A percentile compares a stretch with the other conserved stretches of the same genome.
These are phyloP conservation scores for Penicillium psychrosexuale DNA, from an alignment of 2,329 filamentous ascomycete genomes.

Conservation along the genomic window DNA sequence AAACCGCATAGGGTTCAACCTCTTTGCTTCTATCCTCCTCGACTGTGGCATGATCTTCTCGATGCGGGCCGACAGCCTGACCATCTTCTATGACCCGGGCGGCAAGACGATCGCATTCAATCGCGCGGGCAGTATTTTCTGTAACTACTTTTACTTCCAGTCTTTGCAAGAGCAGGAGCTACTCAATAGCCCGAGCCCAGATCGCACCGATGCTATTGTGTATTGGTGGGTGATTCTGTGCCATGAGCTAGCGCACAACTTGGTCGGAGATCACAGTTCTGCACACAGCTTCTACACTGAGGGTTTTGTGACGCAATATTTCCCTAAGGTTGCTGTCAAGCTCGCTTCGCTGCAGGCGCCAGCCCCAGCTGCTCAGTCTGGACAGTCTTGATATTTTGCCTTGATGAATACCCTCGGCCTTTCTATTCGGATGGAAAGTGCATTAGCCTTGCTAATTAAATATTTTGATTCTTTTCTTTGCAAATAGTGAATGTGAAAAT, in stretches of 20 bases:
- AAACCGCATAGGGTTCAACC: constrained; percentile 62
- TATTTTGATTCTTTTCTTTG: background rate
- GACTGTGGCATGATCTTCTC: constrained; percentile 71
- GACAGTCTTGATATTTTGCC: background rate
- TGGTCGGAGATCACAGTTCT: constrained; percentile 73
- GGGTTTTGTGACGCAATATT: constrained; percentile 75
- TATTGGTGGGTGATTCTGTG: constrained; percentile 97
- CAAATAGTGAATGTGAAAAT: background rate
- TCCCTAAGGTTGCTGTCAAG: constrained; percentile 64
- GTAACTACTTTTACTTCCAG: constrained; percentile 84
- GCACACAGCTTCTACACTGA: constrained; percentile 83
- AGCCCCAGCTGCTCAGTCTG: background rate
- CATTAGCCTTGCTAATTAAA: background rate
- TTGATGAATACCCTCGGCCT: constrained; percentile 9
- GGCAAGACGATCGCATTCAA: constrained; percentile 93
- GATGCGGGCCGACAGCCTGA: constrained; percentile 65
- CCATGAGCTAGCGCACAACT: constrained; percentile 92
- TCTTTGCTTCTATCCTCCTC: constrained; percentile 66
- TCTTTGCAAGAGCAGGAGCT: constrained; percentile 66
- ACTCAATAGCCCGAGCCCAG: constrained; percentile 37
- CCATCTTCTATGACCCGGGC: constrained; percentile 79
- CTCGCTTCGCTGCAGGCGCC: constrained; percentile 32
- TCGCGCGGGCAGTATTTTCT: constrained; percentile 79
- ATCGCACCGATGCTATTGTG: constrained; percentile 65
- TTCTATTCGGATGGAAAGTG: background rate